phyloP scores from a whole-genome alignment of 1,139 yeast species.

The Blastobotrys malaysiensis region DNA sequence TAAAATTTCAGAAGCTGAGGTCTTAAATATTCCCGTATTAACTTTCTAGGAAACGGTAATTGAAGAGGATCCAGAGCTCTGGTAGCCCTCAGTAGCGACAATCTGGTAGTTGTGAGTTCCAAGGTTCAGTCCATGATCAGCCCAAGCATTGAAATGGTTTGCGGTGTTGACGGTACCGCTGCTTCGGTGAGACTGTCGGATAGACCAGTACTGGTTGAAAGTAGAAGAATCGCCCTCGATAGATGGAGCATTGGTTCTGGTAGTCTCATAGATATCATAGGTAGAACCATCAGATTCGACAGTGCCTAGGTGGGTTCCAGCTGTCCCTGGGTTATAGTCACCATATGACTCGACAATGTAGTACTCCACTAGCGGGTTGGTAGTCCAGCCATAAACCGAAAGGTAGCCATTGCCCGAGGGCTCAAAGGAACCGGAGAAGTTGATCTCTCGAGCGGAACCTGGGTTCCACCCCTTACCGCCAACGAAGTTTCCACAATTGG shows the following conservation, averaged over 20 bases:
- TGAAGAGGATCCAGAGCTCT: not conserved
- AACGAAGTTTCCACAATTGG: not conserved
- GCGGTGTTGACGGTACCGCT: not conserved
- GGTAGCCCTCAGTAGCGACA: not conserved
- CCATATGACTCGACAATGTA: not conserved
- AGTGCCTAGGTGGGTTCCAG: not conserved
- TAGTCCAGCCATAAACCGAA: not conserved
- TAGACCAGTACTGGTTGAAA: not conserved
- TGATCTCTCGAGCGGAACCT: not conserved
- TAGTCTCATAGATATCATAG: not conserved
- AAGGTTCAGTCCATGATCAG: not conserved
- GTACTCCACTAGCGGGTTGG: not conserved
- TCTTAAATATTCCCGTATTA: no score
- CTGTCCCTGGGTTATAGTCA: not conserved
- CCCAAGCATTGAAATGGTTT: not conserved
- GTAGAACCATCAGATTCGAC: not conserved
- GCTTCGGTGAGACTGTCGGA: not conserved
- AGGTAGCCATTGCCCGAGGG: not conserved
- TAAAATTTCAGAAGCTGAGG: not conserved
- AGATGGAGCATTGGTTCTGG: not conserved
- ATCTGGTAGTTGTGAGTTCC: not conserved
- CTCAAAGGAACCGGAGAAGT: not conserved
- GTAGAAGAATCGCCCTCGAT: not conserved
- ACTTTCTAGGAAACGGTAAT: not conserved
- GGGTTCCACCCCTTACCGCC: not conserved